Evolutionary conservation across 768 basidiomycete genomes (phyloP).

Genomic region (Phaffia tasmanica): DNA sequence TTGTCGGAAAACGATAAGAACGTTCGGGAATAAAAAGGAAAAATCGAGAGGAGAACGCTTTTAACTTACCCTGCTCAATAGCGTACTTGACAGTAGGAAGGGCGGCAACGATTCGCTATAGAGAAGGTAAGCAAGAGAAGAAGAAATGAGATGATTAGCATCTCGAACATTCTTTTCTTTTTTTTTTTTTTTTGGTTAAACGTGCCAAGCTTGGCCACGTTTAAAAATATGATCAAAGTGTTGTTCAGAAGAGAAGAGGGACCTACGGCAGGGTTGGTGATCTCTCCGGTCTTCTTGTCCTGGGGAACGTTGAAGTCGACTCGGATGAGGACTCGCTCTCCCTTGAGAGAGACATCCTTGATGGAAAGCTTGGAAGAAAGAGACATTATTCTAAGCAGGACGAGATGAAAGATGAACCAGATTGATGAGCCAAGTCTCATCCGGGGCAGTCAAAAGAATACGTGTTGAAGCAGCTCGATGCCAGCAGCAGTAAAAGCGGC

Average conservation of each 20-base stretch:
- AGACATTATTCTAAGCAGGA: too few species aligned
- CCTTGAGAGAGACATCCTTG: conserved; percentile 76
- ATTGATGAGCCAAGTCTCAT: too few species aligned
- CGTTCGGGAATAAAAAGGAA: conserved; percentile 22
- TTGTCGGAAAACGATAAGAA: conserved; percentile 1
- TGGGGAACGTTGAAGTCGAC: conserved; percentile 96
- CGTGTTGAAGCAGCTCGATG: too few species aligned
- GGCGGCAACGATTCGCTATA: conserved; percentile 92
- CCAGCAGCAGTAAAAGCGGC: too few species aligned
- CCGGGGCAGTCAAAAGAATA: too few species aligned
- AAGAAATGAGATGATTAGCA: conserved; percentile 21
- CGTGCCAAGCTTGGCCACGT: too few species aligned
- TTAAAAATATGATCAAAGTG: background rate
- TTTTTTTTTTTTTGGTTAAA: too few species aligned
- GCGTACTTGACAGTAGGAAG: conserved; percentile 92
- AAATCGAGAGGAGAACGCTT: background rate
- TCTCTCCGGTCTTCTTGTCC: conserved; percentile 60
- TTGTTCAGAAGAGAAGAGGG: background rate
- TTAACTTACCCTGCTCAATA: conserved; percentile 57
- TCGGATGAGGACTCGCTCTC: conserved; percentile 71
- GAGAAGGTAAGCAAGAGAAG: conserved; percentile 16
- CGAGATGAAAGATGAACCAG: too few species aligned
- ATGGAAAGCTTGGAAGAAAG: conserved; percentile 90
- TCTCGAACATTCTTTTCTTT: too few species aligned
- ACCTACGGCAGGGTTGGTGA: conserved; percentile 92